Evolutionary conservation across 2,329 filamentous ascomycete genomes (phyloP), one percentile per base, ranked within the genome.

Genomic region (Orbilia brochopaga): DNA sequence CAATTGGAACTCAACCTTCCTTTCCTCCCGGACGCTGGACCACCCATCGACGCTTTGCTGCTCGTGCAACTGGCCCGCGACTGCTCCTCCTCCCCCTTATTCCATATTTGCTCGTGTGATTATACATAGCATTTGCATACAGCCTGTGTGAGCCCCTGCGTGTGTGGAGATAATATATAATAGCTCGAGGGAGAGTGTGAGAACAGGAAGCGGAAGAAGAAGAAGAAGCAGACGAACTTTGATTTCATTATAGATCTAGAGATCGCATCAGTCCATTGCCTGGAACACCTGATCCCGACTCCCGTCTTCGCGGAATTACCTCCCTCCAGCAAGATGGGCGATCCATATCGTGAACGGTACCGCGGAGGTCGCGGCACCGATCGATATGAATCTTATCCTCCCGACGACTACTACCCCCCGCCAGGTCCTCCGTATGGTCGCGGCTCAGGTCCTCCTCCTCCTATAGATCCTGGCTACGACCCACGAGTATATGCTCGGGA

Each of bases 291-390:
- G 37, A 17, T 6, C 11, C 13, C 5, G 15, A 17, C 37, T 15
- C 44, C 44, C 44, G 17, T 48, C 44, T 48, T 48, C 44, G 44
- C 44, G 19, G 44, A 48, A 23, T 19, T 11, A 23, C 27, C 8
- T 32, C 15, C 50, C 19, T 42, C 61, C 63, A 60, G 55, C 55
- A 55, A 52, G 50, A 70, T 70, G 66, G 50, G 54, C 53, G 66
- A 70, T 32, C 66, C 66, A 17, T 70, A 70, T 56, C 42, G 58
- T 42, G 32, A 62, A 40, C 50, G 48, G 27, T 51, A 35, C 37
- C 59, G 61, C 19, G 17, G 21, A 10, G 2, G 5, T 5, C 46
- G 48, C 37, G 27, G 50, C 37, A 40, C 30, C 17, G 48, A 50
- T n/a, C 46, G 59, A 24, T 54, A 63, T 37, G 48, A 63, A 4